Percentiles rank a stretch among this genome's conserved stretches.
Conservation (phyloP, 2,329 filamentous ascomycete species). For the Biscogniauxia mediterranea region DNA sequence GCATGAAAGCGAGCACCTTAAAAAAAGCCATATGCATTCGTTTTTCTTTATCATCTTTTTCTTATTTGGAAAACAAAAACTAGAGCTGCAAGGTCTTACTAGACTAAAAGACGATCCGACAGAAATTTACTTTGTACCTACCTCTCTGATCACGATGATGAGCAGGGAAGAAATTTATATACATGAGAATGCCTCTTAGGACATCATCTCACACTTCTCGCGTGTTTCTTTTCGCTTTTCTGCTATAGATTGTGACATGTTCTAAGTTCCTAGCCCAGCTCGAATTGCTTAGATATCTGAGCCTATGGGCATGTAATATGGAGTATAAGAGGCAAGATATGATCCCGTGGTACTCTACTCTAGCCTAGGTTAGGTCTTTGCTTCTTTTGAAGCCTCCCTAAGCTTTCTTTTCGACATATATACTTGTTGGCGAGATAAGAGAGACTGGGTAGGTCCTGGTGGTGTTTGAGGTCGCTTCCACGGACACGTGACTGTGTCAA, state of each 20-base stretch:
- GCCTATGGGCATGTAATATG: too few relatives aligned
- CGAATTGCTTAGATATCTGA: too few relatives aligned
- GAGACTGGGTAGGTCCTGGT: too few relatives aligned
- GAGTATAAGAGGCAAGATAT: too few relatives aligned
- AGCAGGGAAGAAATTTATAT: constrained; percentile 10
- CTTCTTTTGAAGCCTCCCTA: too few relatives aligned
- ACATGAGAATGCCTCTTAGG: background rate
- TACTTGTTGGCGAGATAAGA: too few relatives aligned
- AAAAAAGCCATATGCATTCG: background rate
- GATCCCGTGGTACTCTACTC: too few relatives aligned
- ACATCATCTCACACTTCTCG: background rate
- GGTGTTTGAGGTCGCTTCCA: too few relatives aligned
- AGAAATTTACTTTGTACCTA: background rate
- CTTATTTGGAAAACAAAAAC: background rate
- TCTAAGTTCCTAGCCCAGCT: too few relatives aligned
- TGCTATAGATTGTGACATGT: background rate
- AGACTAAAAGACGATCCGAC: background rate
- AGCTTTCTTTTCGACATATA: too few relatives aligned
- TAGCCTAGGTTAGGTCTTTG: too few relatives aligned
- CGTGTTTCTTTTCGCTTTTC: background rate
- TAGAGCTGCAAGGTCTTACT: background rate
- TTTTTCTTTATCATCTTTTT: constrained; percentile 1
- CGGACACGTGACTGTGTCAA: too few relatives aligned
- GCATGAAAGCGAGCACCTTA: background rate
- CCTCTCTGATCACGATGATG: background rate